phyloP scores from a whole-genome alignment of 768 basidiomycete species.

The Neoboletus subvelutipes region DNA sequence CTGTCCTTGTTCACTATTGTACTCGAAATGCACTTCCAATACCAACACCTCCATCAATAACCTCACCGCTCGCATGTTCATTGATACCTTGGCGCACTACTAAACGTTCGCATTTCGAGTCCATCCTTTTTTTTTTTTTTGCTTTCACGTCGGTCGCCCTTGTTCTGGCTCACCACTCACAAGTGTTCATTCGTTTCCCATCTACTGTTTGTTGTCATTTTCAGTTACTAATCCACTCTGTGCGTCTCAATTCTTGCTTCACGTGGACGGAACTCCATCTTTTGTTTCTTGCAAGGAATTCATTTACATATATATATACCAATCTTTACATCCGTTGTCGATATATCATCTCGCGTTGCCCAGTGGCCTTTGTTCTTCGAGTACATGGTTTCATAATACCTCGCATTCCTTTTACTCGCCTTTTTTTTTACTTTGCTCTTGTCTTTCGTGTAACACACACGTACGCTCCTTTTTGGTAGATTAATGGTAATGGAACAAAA shows the following conservation, averaged over 20 bases:
- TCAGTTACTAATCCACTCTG: neutral
- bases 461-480: conserved; percentile 3
- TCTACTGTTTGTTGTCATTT: neutral
- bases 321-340: conserved; percentile 8
- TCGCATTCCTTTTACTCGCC: neutral
- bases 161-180: neutral
- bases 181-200: conserved; percentile 1
- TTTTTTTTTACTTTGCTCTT: neutral
- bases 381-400: neutral
- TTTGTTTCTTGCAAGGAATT: conserved; percentile 15
- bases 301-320: too few species aligned
- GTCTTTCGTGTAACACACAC: conserved; percentile 2
- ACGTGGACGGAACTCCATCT: conserved; percentile 4
- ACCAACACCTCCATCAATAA: conserved; percentile 1
- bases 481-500: conserved; percentile 10
- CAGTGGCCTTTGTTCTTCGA: neutral
- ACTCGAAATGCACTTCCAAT: conserved; percentile 15
- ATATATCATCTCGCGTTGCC: conserved; percentile 4
- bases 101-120: conserved; percentile 8
- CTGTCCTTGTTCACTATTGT: conserved; percentile 12
- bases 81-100: conserved; percentile 14
- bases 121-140: conserved; percentile 7
- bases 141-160: neutral
- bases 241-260: conserved; percentile 2
- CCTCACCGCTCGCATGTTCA: neutral